These are phyloP conservation scores for Mucor plumbeus DNA, from an alignment of 371 early-diverging fungal genomes.

Conservation along the genomic window DNA sequence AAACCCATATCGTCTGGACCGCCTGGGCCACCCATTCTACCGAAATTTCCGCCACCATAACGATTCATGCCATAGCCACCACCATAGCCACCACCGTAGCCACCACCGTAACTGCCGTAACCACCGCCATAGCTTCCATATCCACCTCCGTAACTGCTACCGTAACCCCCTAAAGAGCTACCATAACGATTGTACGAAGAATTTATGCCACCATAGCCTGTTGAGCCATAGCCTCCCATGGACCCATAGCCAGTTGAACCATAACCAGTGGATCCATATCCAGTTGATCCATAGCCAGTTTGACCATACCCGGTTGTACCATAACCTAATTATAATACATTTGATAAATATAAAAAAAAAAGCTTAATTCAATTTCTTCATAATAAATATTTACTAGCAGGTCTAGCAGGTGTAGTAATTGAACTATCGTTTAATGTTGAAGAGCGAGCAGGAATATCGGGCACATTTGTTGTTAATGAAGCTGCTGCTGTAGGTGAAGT, in stretches of 20 bases:
- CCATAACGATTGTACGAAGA: no score
- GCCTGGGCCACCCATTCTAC: constrained; percentile 34
- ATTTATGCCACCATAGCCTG: constrained; percentile 23
- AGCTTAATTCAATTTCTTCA: no score
- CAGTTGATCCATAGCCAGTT: constrained; percentile 9
- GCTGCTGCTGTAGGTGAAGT: constrained; percentile 31
- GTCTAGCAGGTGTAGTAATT: constrained; percentile 25
- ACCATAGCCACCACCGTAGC: constrained; percentile 52
- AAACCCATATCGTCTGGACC: constrained; percentile 67
- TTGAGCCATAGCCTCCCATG: constrained; percentile 12
- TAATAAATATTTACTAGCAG: constrained; percentile 24
- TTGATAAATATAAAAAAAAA: no score
- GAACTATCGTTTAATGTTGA: constrained; percentile 17
- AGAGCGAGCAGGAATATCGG: constrained; percentile 24
- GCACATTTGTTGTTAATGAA: constrained; percentile 26
- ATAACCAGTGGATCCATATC: constrained; percentile 7
- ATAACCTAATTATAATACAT: neutral
- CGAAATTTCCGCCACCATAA: constrained; percentile 43
- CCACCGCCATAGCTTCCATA: constrained; percentile 47
- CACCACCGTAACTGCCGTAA: constrained; percentile 52
- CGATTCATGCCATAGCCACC: constrained; percentile 51
- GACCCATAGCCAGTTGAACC: constrained; percentile 13
- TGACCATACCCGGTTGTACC: constrained; percentile 10
- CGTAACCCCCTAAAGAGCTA: no score
- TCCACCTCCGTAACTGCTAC: no score